These are phyloP conservation scores for Brasenia schreberi DNA, from an alignment of 164 flowering plant genomes.

Conservation along the genomic window DNA sequence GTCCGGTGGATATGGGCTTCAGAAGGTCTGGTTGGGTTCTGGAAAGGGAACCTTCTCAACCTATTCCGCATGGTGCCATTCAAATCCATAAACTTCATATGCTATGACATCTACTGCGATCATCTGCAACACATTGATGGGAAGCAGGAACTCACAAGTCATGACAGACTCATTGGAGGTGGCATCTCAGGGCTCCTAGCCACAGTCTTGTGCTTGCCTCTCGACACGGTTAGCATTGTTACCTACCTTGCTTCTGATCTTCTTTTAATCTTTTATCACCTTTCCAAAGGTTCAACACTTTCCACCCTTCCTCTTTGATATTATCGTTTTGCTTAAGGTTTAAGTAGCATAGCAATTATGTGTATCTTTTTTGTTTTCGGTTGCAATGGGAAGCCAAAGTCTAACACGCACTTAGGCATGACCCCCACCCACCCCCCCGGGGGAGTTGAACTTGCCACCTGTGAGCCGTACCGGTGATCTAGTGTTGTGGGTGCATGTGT, in stretches of 20 bases:
- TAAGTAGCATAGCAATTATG: too few relatives aligned
- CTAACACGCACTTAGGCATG: too few relatives aligned
- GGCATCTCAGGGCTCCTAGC: constrained; percentile 11
- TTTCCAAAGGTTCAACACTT: not conserved
- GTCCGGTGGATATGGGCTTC: constrained; percentile 7
- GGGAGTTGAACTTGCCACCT: too few relatives aligned
- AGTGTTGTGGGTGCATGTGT: too few relatives aligned
- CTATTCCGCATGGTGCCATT: constrained; percentile 14
- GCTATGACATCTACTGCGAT: constrained; percentile 12
- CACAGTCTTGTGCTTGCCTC: constrained; percentile 9
- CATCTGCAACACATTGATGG: constrained; percentile 2
- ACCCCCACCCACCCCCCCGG: too few relatives aligned
- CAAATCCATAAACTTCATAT: constrained; percentile 15
- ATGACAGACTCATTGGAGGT: constrained; percentile 10
- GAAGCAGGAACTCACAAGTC: constrained; percentile 4
- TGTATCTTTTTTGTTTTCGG: too few relatives aligned
- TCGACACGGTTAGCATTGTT: constrained; percentile 3
- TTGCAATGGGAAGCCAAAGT: too few relatives aligned
- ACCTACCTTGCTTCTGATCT: not conserved
- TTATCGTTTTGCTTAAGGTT: too few relatives aligned
- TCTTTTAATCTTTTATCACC: not conserved
- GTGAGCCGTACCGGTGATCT: too few relatives aligned
- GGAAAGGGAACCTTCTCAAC: constrained; percentile 11
- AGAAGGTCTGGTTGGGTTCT: constrained; percentile 9
- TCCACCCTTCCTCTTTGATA: not conserved